Base-by-base conservation (phyloP, 2,329 filamentous ascomycete species). In the Colletotrichum echinochloae region DNA sequence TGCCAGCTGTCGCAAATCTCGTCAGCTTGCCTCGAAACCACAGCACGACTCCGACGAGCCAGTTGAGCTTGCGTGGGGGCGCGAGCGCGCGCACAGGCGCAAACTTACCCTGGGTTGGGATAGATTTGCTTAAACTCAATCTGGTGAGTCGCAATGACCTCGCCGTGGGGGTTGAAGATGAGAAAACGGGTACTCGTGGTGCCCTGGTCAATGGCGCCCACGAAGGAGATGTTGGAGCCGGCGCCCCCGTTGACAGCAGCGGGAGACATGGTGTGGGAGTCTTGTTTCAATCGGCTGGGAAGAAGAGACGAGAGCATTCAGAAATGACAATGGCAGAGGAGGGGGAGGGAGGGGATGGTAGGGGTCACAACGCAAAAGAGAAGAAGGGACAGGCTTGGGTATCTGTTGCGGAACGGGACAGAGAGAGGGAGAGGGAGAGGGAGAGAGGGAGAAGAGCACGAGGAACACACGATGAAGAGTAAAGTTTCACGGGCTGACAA, bases 171-270 rank as follows among this genome's bases (percentile, higher is more conserved):
- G 80, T 94, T 90, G 81, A 94, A 94, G 77, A 94, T 93, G 76
- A 94, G 86, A 78, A 94, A 94, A 16, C 92, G 87, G 30, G 92
- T 91, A 78, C 90, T 93, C 65, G 92, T 94, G 41, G 92, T 95
- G 73, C 92, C 92, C 79, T 94, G 92, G 77, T 95, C 92, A 77
- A 95, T 94, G 66, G 91, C 91, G 73, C 92, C 92, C 72, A 94
- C 89, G 76, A 92, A 94, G 72, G 77, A 71, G 63, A 72, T 73
- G 51, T 74, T 72, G 20, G 74, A 69, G 82, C 80, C 44, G 37
- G 57, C 14, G 30, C 57, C 72, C 85, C 78, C 54, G 41, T 61
- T 70, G n/a, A 33, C 67, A 33, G 61, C 60, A 48, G 78, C 72
- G 61, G 77, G 74, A 74, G 80, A 74, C 80, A 82, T 82, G 65